Conservation (phyloP, 2,329 filamentous ascomycete species). For the Nothomitra cinnamomea region DNA sequence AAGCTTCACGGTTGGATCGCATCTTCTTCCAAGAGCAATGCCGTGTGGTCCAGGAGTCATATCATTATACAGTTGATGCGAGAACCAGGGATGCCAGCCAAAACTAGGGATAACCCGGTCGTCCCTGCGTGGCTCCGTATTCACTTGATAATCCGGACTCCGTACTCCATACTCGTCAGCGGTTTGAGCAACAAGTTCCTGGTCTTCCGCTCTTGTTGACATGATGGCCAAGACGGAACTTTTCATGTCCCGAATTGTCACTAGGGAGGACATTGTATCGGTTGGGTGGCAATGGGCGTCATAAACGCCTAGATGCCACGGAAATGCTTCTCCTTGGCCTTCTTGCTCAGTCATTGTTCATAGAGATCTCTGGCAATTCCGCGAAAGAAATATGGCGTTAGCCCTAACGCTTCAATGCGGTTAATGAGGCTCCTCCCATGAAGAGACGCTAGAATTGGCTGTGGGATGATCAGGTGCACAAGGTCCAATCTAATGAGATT, state of each 20-base stretch:
- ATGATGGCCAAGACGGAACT: constrained; percentile 41
- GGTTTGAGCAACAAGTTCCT: constrained; percentile 36
- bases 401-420: too few species aligned
- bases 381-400: too few species aligned
- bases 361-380: too few species aligned
- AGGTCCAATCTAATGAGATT: too few species aligned
- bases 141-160: not conserved
- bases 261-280: constrained; percentile 40
- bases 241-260: constrained; percentile 38
- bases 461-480: too few species aligned
- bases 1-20: constrained; percentile 20
- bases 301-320: constrained; percentile 45
- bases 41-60: constrained; percentile 13
- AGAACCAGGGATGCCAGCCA: constrained; percentile 55
- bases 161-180: constrained; percentile 20
- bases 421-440: too few species aligned
- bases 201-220: constrained; percentile 44
- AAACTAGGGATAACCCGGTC: constrained; percentile 37
- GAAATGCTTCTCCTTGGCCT: constrained; percentile 24
- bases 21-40: constrained; percentile 7
- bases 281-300: constrained; percentile 53
- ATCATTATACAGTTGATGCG: constrained; percentile 40
- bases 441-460: too few species aligned
- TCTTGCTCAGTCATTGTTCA: not conserved
- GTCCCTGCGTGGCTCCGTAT: not conserved